Conservation (phyloP, 768 basidiomycete species). For the Naganishia vaughanmartiniae region DNA sequence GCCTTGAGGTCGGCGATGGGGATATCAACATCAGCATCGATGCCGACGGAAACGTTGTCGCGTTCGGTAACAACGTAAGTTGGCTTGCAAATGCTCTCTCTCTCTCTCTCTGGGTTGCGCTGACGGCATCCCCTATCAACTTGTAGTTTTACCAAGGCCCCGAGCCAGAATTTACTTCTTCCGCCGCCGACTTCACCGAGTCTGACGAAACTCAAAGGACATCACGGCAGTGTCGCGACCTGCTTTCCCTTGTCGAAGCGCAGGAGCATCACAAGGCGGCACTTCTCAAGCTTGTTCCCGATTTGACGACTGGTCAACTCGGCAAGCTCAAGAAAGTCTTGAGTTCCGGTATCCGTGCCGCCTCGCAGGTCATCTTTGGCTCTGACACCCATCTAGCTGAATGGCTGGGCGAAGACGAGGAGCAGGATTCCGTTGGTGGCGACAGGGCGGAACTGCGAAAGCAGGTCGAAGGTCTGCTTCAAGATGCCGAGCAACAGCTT, state of each 20-base stretch:
- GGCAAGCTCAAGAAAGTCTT: conserved; percentile 18
- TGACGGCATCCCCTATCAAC: neutral
- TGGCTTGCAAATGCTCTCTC: neutral
- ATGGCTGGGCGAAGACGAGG: neutral
- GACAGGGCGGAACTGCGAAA: conserved; percentile 13
- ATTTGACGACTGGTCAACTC: conserved; percentile 19
- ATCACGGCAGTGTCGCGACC: conserved; percentile 15
- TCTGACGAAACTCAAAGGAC: neutral
- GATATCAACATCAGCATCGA: conserved; percentile 88
- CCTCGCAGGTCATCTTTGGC: conserved; percentile 22
- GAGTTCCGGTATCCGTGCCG: conserved; percentile 13
- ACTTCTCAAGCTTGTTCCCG: conserved; percentile 11
- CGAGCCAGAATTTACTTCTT: conserved; percentile 50
- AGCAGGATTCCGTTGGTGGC: neutral
- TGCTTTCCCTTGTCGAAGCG: neutral
- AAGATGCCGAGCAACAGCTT: conserved; percentile 2
- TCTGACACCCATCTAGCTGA: conserved; percentile 5
- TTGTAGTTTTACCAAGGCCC: conserved; percentile 72
- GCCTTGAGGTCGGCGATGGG: conserved; percentile 82
- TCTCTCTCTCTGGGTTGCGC: neutral
- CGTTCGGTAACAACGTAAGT: conserved; percentile 73
- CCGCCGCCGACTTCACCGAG: neutral
- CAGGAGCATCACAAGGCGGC: conserved; percentile 1
- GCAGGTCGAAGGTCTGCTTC: conserved; percentile 13
- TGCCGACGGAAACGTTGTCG: conserved; percentile 74